Evolutionary conservation across 2,329 filamentous ascomycete genomes (phyloP).

Genomic region (Plenodomus lindquistii): DNA sequence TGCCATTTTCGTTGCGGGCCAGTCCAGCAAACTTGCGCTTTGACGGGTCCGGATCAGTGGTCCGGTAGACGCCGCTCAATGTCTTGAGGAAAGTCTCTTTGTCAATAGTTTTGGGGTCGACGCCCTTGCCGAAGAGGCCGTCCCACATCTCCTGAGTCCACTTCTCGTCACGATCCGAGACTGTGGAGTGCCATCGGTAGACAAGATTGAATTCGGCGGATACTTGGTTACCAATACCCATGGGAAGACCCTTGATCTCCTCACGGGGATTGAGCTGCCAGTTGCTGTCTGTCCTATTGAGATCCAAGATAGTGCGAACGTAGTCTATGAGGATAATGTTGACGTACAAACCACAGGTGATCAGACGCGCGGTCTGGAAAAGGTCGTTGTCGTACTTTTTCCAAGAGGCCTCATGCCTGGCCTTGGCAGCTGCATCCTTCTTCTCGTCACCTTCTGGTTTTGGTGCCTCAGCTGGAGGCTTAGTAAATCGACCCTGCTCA

Average conservation of each 20-base stretch:
- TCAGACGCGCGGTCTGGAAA: slow-evolving; percentile 57
- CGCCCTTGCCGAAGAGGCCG: slow-evolving; percentile 50
- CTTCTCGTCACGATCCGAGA: slow-evolving; percentile 73
- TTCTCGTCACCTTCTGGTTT: slow-evolving; percentile 49
- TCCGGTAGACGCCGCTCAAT: slow-evolving; percentile 65
- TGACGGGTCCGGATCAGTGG: slow-evolving; percentile 67
- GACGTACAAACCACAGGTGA: slow-evolving; percentile 58
- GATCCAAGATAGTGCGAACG: slow-evolving; percentile 57
- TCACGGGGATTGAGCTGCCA: slow-evolving; percentile 81
- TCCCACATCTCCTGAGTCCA: slow-evolving; percentile 68
- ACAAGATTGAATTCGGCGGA: slow-evolving; percentile 88
- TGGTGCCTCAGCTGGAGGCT: slow-evolving; percentile 53
- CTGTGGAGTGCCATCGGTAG: slow-evolving; percentile 85
- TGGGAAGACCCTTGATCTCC: slow-evolving; percentile 66
- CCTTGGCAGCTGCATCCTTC: slow-evolving; percentile 19
- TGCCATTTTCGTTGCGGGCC: slow-evolving; percentile 66
- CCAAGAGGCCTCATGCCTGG: slow-evolving; percentile 37
- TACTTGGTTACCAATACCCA: slow-evolving; percentile 79
- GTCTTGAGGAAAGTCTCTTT: slow-evolving; percentile 65
- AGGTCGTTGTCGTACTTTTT: slow-evolving; percentile 51
- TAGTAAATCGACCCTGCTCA: slow-evolving; percentile 76
- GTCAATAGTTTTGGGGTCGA: slow-evolving; percentile 58
- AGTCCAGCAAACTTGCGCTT: slow-evolving; percentile 71
- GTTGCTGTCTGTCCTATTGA: slow-evolving; percentile 72
- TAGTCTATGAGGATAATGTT: slow-evolving; percentile 60